Conservation (phyloP, 2,329 filamentous ascomycete genomes). For the Aciculosporium take region DNA sequence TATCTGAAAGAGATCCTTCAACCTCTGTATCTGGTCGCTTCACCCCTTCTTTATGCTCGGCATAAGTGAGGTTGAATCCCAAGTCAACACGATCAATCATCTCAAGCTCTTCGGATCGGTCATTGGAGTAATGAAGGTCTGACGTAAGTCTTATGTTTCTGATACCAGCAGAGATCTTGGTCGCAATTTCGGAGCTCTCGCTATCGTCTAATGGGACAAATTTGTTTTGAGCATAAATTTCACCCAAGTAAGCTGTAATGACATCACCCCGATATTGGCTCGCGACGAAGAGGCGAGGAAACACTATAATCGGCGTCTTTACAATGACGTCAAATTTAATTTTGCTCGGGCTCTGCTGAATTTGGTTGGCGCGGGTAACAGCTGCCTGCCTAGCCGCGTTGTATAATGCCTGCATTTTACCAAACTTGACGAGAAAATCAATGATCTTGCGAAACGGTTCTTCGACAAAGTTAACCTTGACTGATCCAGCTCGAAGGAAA, state of each 20-base stretch:
- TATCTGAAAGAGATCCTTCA: conserved; percentile 79
- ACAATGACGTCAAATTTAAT: conserved; percentile 90
- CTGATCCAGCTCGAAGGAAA: conserved; percentile 78
- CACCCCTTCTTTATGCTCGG: conserved; percentile 64
- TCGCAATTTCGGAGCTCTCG: conserved; percentile 58
- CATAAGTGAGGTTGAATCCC: conserved; percentile 80
- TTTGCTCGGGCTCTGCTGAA: conserved; percentile 78
- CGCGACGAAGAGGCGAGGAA: conserved; percentile 63
- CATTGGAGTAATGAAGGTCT: conserved; percentile 64
- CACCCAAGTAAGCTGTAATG: conserved; percentile 84
- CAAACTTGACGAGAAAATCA: conserved; percentile 95
- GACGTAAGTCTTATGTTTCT: conserved; percentile 85
- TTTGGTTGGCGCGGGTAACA: conserved; percentile 80
- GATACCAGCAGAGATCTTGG: conserved; percentile 82
- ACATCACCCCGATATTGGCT: conserved; percentile 62
- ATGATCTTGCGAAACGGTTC: conserved; percentile 98
- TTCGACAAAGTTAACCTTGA: conserved; percentile 93
- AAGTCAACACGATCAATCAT: conserved; percentile 96
- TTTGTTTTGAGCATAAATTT: conserved; percentile 92
- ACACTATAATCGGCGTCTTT: conserved; percentile 91
- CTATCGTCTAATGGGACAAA: conserved; percentile 76
- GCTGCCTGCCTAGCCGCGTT: conserved; percentile 93
- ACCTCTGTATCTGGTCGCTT: conserved; percentile 86
- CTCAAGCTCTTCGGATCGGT: conserved; percentile 70
- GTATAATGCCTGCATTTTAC: conserved; percentile 98